Evolutionary conservation across 768 basidiomycete genomes (phyloP).

Genomic region (Auriculariales sp.): DNA sequence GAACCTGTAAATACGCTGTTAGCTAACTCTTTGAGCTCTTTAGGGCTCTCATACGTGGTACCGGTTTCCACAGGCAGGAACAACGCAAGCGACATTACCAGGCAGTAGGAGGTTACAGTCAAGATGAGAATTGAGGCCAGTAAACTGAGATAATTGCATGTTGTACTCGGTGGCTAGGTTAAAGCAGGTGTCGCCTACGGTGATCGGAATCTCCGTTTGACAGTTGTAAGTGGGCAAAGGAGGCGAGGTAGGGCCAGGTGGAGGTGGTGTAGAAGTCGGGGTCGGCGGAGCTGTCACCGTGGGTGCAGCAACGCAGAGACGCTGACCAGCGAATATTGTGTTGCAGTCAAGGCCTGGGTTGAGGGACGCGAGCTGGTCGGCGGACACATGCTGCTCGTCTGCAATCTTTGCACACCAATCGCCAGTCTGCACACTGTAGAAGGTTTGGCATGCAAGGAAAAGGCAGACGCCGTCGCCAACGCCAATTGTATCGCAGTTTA

Average conservation of each 20-base stretch:
- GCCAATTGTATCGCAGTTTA: neutral
- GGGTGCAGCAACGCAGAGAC: neutral
- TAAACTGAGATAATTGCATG: neutral
- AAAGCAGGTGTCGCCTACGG: neutral
- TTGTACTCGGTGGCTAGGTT: neutral
- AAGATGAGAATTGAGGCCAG: neutral
- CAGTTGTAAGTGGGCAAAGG: neutral
- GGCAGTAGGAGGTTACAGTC: neutral
- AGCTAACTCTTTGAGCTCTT: no score
- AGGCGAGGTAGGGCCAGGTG: neutral
- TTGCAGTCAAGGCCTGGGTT: neutral
- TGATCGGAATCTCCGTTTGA: neutral
- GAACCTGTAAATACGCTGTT: no score
- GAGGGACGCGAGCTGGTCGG: neutral
- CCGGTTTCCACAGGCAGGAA: neutral
- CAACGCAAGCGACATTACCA: neutral
- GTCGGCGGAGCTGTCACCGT: neutral
- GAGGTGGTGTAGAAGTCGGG: no score
- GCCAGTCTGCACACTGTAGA: neutral
- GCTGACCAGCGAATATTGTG: neutral
- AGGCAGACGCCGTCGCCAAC: neutral
- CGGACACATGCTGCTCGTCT: neutral
- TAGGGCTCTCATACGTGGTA: no score
- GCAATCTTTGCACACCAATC: neutral
- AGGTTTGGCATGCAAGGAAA: neutral